Base-by-base conservation (phyloP, 352 stramenopile genomes). In the Pythium brachiatum region DNA sequence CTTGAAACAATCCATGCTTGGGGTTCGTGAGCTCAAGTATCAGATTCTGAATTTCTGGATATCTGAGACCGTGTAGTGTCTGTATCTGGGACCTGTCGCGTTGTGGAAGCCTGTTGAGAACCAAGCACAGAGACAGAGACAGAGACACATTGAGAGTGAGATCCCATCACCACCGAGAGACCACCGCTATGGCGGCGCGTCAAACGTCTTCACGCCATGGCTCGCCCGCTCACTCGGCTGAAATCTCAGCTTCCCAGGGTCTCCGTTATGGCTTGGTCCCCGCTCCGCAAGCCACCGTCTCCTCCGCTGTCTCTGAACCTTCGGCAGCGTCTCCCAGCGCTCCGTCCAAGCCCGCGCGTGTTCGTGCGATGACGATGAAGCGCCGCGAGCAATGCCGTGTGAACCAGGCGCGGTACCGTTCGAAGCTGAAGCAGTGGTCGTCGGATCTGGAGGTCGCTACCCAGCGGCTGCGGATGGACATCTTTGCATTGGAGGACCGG, bases 391-490 rank as follows among this genome's bases (percentile, higher is more conserved):
- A 76, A 46, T 76, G 72, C 27, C 68, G 72, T 6, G 43, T 44
- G 20, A 76, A 76, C 51, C 68, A 79, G 18, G 65, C 72, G n/a
- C 38, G 62, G 25, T 79, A 79, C 60, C 57, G 57, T 16, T 6
- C 57, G 12, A 48, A 51, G 25, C 57, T 52, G 12, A 39, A 21
- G 7, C 12, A 6, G 16, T 23, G 9, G 3, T 18, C 20, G 13
- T 25, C 41, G 1, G 21, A 34, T 8, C 57, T 64, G 15, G 46
- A 44, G 6, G 29, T 15, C 6, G 20, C 46, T 11, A 46, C 57
- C 13, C 13, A 27, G 12, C 18, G 29, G 2, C 23, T 61, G 4
- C 2, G 16, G 25, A 25, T 31, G 26, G 21, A 52, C 11, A 20
- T 57, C 16, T 12, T 20, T 7, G 15, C 11, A 11, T 20, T 44